phyloP scores from a whole-genome alignment of 2,329 filamentous ascomycete genomes.

The Calonectria pseudoreteaudii region DNA sequence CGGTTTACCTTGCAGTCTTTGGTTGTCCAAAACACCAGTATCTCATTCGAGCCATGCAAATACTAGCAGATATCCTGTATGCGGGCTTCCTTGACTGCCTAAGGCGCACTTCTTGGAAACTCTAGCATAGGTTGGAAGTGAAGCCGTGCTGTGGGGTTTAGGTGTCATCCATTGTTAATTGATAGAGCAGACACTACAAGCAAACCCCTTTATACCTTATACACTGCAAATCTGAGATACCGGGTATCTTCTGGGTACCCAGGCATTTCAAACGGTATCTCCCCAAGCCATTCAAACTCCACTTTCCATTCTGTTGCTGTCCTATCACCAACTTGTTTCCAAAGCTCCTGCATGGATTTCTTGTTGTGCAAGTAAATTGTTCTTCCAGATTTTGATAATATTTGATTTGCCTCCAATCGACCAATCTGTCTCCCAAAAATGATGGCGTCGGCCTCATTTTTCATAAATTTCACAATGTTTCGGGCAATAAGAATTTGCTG shows the following conservation, averaged over 20 bases:
- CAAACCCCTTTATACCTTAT: not conserved
- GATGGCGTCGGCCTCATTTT: not conserved
- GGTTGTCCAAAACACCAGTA: too few relatives aligned
- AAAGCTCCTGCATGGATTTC: not conserved
- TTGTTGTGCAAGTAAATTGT: not conserved
- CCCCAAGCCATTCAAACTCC: not conserved
- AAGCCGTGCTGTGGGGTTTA: too few relatives aligned
- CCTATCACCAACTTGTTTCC: not conserved
- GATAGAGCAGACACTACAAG: too few relatives aligned
- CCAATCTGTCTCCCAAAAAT: slow-evolving; percentile 11
- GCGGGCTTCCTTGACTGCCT: too few relatives aligned
- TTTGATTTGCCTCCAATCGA: not conserved
- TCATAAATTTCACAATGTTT: not conserved
- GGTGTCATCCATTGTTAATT: too few relatives aligned
- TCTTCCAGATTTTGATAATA: not conserved
- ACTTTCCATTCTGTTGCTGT: not conserved
- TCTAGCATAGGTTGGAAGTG: too few relatives aligned
- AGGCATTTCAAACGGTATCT: slow-evolving; percentile 1
- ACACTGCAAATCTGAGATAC: not conserved
- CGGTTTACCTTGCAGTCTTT: too few relatives aligned
- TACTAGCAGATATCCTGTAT: too few relatives aligned
- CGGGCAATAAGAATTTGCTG: not conserved
- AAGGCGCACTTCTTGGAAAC: too few relatives aligned
- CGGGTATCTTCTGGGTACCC: not conserved
- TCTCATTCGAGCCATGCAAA: too few relatives aligned